phyloP scores from a whole-genome alignment of 2,329 filamentous ascomycete species.

The Iodosphaeria phyllophila region DNA sequence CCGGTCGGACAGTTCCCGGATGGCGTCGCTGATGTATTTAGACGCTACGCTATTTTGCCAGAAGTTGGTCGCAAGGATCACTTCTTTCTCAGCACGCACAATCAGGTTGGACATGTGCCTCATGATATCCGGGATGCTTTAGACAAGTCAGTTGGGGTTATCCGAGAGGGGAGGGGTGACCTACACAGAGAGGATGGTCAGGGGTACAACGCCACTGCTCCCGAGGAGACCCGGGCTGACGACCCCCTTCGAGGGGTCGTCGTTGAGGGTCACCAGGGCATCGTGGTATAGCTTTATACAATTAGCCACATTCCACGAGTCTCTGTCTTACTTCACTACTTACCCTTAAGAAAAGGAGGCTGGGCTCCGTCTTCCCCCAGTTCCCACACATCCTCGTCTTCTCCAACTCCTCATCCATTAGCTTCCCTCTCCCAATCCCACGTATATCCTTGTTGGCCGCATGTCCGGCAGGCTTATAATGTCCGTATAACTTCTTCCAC shows the following conservation, averaged over 20 bases:
- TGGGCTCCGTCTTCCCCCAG: constrained; percentile 45
- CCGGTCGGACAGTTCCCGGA: constrained; percentile 49
- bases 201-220: constrained; percentile 39
- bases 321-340: constrained; percentile 3
- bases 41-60: constrained; percentile 56
- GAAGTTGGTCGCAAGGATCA: constrained; percentile 58
- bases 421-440: constrained; percentile 7
- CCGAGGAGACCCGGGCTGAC: constrained; percentile 33
- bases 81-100: constrained; percentile 50
- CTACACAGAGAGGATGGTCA: constrained; percentile 48
- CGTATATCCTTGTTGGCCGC: constrained; percentile 3
- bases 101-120: constrained; percentile 64
- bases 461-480: constrained; percentile 2
- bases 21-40: constrained; percentile 45
- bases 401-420: constrained; percentile 24
- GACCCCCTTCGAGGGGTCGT: constrained; percentile 29
- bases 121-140: constrained; percentile 45
- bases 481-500: constrained; percentile 34
- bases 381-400: constrained; percentile 42
- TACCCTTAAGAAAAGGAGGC: constrained; percentile 46
- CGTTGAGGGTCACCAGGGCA: constrained; percentile 34
- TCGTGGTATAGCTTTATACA: constrained; percentile 40
- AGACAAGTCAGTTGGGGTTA: neutral
- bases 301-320: neutral
- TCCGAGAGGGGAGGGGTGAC: constrained; percentile 2